Base-by-base conservation (phyloP, 805 yeast genomes). In the Ascoidea rubescens region DNA sequence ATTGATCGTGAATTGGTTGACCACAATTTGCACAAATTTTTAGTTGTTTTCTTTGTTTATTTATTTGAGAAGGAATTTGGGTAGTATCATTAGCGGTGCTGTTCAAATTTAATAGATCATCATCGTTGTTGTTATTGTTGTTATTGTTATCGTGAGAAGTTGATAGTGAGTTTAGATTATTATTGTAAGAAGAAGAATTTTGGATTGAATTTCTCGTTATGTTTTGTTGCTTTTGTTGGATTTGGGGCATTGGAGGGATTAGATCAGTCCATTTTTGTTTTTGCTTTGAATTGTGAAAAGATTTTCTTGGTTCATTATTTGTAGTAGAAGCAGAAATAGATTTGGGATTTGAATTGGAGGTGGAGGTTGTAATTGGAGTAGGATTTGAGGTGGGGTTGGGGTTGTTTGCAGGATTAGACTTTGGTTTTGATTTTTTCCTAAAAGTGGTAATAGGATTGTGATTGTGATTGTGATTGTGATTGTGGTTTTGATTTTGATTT, bases 1-100 rank as follows among this genome's bases (percentile, higher is more conserved):
- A 81, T 55, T 87, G 88, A n/a, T 91, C 84, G 1, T 74, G 65
- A 16, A 83, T 80, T 10, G 73, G 71, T 44, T 71, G 64, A 4
- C 65, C 66, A 64, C 90, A 83, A 45, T 70, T 69, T 28, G 72
- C 69, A 62, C 89, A 82, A 14, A 67, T 56, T 56, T 71, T 72
- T 16, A 5, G 47, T 8, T 48, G 7, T 28, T 49, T 50, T 21
- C 45, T 46, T 8, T 33, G 6, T n/a, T n/a, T n/a, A n/a, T n/a
- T n/a, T n/a, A n/a, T n/a, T n/a, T n/a, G n/a, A 7, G 42, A 6
- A 6, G 42, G 42, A 33, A 33, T 33, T 33, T 33, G 42, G 10
- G 10, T 10, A 33, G 42, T 33, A 7, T 6, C 10, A 33, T 33
- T 33, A 10, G 42, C 42, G 42, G 42, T 33, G n/a, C n/a, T n/a